Percentiles rank a stretch among this genome's conserved stretches.
Evolutionary conservation across 768 basidiomycete species (phyloP).

Genomic region (Lactarius trivialis): DNA sequence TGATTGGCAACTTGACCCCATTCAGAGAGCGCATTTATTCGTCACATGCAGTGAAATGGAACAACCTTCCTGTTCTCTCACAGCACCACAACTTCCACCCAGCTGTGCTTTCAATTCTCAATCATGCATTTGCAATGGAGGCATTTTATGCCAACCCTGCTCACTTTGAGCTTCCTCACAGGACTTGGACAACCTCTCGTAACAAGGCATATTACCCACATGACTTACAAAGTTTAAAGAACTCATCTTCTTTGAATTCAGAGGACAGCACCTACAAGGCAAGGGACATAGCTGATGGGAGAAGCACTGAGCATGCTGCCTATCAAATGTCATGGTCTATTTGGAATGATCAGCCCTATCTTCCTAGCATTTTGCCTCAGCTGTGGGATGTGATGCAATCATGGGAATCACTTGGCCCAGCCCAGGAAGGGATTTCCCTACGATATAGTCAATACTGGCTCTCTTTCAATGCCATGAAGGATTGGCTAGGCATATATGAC

Average conservation of each 20-base stretch:
- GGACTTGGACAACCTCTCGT: not conserved
- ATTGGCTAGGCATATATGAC: conserved; percentile 8
- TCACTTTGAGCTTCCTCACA: not conserved
- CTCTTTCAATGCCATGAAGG: not conserved
- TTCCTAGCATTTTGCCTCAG: not conserved
- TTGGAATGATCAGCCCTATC: not conserved
- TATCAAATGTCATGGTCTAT: conserved; percentile 4
- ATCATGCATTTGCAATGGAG: conserved; percentile 1
- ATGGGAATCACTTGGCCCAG: conserved; percentile 5
- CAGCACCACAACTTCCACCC: conserved; percentile 10
- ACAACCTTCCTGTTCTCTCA: not conserved
- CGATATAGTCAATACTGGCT: conserved; percentile 13
- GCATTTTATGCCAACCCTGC: not conserved
- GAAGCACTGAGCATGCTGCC: not conserved
- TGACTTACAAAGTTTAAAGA: not conserved
- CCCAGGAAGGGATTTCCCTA: not conserved
- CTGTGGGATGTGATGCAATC: not conserved
- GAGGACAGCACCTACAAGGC: conserved; percentile 10
- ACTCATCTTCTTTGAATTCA: conserved; percentile 26
- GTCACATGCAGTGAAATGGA: not conserved
- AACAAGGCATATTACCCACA: conserved; percentile 5
- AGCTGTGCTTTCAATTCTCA: not conserved
- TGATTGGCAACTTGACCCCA: conserved; percentile 1
- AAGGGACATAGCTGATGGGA: not conserved
- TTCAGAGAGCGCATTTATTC: conserved; percentile 1